Evolutionary conservation across 2,329 filamentous ascomycete species (phyloP).

Genomic region (Amylocarpus encephaloides): DNA sequence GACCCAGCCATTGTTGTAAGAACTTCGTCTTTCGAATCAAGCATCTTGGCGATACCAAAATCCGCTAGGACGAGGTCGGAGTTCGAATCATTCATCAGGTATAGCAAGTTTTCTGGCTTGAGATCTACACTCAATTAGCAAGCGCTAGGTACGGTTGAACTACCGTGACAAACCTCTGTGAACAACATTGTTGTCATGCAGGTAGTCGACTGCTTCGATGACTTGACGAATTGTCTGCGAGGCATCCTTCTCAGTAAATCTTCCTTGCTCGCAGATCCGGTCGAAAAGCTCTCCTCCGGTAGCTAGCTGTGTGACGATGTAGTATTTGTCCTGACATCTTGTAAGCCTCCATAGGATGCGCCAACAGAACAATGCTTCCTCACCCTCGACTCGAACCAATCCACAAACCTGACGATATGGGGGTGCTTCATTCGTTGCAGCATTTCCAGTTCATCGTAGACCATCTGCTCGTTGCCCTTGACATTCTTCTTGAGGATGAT

Average conservation of each 20-base stretch:
- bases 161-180: conserved; percentile 63
- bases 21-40: conserved; percentile 83
- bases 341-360: conserved; percentile 3
- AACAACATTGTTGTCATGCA: conserved; percentile 91
- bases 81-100: conserved; percentile 68
- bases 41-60: conserved; percentile 97
- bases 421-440: conserved; percentile 85
- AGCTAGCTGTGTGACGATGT: conserved; percentile 94
- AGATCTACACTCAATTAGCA: conserved; percentile 56
- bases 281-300: conserved; percentile 97
- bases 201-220: conserved; percentile 85
- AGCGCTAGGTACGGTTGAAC: background rate
- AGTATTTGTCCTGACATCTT: conserved; percentile 82
- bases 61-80: conserved; percentile 91
- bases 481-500: conserved; percentile 99
- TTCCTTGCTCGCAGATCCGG: conserved; percentile 94
- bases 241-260: conserved; percentile 92
- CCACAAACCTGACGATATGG: conserved; percentile 94
- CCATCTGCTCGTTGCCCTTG: conserved; percentile 97
- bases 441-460: conserved; percentile 94
- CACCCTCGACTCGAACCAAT: conserved; percentile 98
- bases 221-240: conserved; percentile 94
- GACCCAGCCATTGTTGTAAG: conserved; percentile 98
- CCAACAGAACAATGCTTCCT: conserved; percentile 25
- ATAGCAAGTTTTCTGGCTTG: conserved; percentile 96